A percentile compares a stretch with the other conserved stretches of the same genome.
These are phyloP conservation scores for Immersiporthe knoxdaviesiana DNA, from an alignment of 2,329 filamentous ascomycete species.

Conservation along the genomic window DNA sequence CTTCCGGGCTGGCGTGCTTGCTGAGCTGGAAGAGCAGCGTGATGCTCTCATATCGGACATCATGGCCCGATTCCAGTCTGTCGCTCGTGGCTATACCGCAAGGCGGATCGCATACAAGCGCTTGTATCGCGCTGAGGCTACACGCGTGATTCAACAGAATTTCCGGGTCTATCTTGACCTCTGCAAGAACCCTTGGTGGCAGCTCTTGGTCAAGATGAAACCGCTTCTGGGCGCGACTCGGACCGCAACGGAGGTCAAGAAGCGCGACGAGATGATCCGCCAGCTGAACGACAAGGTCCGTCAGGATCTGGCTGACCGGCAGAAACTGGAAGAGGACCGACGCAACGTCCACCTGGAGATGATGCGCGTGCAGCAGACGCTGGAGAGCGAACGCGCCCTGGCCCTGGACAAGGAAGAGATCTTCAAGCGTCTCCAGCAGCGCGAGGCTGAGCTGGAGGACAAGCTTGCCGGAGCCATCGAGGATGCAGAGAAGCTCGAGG, in stretches of 20 bases:
- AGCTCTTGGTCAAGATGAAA: conserved; percentile 91
- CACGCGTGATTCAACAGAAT: conserved; percentile 91
- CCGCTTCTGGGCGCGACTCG: conserved; percentile 90
- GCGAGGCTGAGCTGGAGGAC: conserved; percentile 90
- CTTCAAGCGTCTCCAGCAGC: conserved; percentile 89
- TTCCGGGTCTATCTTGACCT: conserved; percentile 90
- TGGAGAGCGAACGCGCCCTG: conserved; percentile 94
- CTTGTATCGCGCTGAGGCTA: conserved; percentile 91
- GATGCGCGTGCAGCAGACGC: conserved; percentile 84
- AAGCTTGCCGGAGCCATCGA: conserved; percentile 90
- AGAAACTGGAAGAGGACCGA: conserved; percentile 87
- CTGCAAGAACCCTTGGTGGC: conserved; percentile 96
- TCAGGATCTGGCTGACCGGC: conserved; percentile 72
- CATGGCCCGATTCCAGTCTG: conserved; percentile 89
- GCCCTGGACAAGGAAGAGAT: conserved; percentile 99
- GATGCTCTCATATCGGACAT: conserved; percentile 93
- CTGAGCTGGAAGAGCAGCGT: conserved; percentile 93
- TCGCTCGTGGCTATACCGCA: conserved; percentile 88
- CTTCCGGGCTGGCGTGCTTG: conserved; percentile 93
- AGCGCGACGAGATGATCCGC: conserved; percentile 89
- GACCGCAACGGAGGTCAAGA: conserved; percentile 92
- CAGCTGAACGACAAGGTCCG: conserved; percentile 83
- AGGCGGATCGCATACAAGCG: conserved; percentile 89
- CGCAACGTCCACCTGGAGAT: conserved; percentile 86
- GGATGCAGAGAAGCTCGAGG: conserved; percentile 91